Evolutionary conservation across 1,284 basidiomycete species (phyloP), one percentile per base, ranked within the genome.

Genomic region (Meira nashicola): DNA sequence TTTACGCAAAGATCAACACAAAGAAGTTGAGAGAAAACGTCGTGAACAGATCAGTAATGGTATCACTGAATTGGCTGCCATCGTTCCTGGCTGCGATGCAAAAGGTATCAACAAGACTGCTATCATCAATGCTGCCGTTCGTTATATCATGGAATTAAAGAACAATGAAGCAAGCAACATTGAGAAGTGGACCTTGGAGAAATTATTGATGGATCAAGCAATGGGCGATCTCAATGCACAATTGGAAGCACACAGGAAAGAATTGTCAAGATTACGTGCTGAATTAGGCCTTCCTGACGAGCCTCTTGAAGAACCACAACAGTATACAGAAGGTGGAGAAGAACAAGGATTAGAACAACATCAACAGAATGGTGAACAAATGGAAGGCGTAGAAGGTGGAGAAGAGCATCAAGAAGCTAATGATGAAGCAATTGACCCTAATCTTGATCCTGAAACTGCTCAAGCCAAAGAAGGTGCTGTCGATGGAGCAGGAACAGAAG

Each of bases 21-120:
- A 95, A 88, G 93, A 96, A 80, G 93, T 96, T 11, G 93, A 97
- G 80, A 88, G 92, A 59, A 85, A 92, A 47, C 87, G 93, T 54
- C 84, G 93, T 58, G 89, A 91, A 17, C 92, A 92, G 71, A 96
- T 97, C 81, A 94, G 94, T 78, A 89, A 93, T 63, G 92, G 92
- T 0, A 95, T 97, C 81, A 91, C 89, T 76, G 89, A 92, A 75
- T 86, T 97, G 23, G 88, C 89, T 1, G 84, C 87, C 8, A 90
- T 93, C 69, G 88, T 95, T 1, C 92, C 92, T 7, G 68, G 67
- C 21, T 88, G 87, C 47, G 87, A 88, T 0, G 89, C 89, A 52
- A 90, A 92, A 78, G 91, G 68, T 48, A 70, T 71, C 40, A 92
- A 75, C 56, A 93, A 93, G 75, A 89, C 89, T 37, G 89, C 89